phyloP scores from a whole-genome alignment of 306 rosid species.

The Benincasa hispida region DNA sequence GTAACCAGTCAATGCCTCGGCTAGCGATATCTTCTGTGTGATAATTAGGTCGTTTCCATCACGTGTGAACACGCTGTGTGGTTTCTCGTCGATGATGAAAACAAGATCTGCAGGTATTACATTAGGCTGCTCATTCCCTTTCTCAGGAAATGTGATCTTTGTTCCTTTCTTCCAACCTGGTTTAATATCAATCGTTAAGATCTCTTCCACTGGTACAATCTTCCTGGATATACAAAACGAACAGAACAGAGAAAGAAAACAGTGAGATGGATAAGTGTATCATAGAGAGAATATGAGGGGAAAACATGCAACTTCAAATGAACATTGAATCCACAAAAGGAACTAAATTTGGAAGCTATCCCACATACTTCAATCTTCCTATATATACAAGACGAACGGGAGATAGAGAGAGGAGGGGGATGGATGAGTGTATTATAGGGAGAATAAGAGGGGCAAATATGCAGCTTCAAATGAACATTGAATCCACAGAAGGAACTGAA shows the following conservation, averaged over 20 bases:
- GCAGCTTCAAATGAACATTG: not conserved
- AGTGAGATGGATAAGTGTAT: not conserved
- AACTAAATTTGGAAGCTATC: not conserved
- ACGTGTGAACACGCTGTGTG: constrained; percentile 31
- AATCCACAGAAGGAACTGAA: not conserved
- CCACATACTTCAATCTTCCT: constrained; percentile 17
- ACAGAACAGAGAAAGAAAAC: too few species aligned
- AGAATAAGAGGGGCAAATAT: too few species aligned
- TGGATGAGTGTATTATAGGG: not conserved
- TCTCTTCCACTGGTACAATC: constrained; percentile 38
- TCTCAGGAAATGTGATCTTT: constrained; percentile 50
- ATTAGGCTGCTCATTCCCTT: constrained; percentile 42
- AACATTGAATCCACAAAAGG: not conserved
- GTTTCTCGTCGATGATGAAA: constrained; percentile 36
- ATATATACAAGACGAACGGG: not conserved
- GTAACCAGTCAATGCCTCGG: constrained; percentile 41
- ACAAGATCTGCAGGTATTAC: constrained; percentile 35
- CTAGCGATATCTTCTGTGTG: constrained; percentile 32
- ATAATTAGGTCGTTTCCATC: constrained; percentile 41
- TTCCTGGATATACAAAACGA: constrained; percentile 16
- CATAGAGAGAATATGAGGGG: not conserved
- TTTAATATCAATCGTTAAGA: constrained; percentile 39
- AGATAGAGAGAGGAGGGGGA: not conserved
- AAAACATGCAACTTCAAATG: not conserved
- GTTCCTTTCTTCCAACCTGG: constrained; percentile 71